phyloP scores from a whole-genome alignment of 1,284 basidiomycete species.

The Pterulicium gracile region DNA sequence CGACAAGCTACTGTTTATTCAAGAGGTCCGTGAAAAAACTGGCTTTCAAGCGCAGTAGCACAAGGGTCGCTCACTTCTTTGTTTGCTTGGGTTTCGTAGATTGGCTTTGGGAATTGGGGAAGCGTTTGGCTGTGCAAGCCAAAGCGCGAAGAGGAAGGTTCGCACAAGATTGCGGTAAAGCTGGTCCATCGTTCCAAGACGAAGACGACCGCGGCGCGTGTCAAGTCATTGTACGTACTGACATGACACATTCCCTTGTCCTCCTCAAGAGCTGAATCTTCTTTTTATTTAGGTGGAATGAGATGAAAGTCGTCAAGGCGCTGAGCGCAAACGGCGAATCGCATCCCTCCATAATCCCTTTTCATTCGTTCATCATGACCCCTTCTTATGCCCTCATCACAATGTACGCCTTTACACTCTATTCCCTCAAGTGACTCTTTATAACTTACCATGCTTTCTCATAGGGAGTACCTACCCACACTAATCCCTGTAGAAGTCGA shows the following conservation, averaged over 20 bases:
- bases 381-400: conserved; percentile 81
- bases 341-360: conserved; percentile 84
- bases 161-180: conserved; percentile 72
- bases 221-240: conserved; percentile 65
- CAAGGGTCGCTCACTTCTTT: too few relatives aligned
- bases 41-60: too few relatives aligned
- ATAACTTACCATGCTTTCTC: too few relatives aligned
- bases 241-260: conserved; percentile 4
- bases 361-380: conserved; percentile 88
- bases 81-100: conserved; percentile 41
- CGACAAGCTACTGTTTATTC: conserved; percentile 60
- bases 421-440: conserved; percentile 6
- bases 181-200: conserved; percentile 76
- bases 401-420: conserved; percentile 47
- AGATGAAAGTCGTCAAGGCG: conserved; percentile 85
- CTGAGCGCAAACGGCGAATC: conserved; percentile 57
- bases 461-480: conserved; percentile 65
- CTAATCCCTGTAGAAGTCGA: conserved; percentile 78
- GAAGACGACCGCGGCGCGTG: conserved; percentile 74
- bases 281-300: conserved; percentile 60
- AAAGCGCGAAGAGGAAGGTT: conserved; percentile 24
- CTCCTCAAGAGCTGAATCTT: too few relatives aligned
- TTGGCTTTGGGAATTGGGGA: conserved; percentile 84
- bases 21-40: conserved; percentile 54
- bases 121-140: conserved; percentile 70